phyloP scores from a whole-genome alignment of 192 early-diverging fungal genomes.

The Backusella parvicylindrica region DNA sequence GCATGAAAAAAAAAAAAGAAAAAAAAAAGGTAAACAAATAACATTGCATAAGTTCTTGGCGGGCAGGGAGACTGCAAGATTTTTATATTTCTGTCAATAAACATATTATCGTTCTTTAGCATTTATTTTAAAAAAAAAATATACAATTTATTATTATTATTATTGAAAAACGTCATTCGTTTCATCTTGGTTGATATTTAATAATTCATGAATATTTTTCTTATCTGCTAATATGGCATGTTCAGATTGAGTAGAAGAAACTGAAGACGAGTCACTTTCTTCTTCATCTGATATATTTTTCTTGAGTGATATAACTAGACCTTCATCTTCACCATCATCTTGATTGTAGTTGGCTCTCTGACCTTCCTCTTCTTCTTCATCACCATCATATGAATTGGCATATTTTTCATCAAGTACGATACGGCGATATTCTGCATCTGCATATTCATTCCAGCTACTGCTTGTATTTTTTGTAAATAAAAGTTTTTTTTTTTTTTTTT shows the following conservation, averaged over 20 bases:
- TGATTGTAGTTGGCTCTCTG: not conserved
- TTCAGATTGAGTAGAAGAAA: not conserved
- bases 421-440: conserved; percentile 9
- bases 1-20: too few species aligned
- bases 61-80: not conserved
- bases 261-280: not conserved
- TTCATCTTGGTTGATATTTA: not conserved
- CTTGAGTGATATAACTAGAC: not conserved
- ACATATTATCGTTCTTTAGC: not conserved
- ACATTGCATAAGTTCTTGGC: not conserved
- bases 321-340: not conserved
- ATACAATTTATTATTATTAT: not conserved
- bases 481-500: not conserved
- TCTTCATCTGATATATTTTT: not conserved
- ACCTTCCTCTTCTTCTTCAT: not conserved
- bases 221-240: not conserved
- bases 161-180: not conserved
- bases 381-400: not conserved
- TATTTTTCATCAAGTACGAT: conserved; percentile 7
- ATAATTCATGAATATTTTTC: not conserved
- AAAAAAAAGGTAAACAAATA: not conserved
- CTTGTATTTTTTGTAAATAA: not conserved
- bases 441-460: conserved; percentile 10
- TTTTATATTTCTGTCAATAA: not conserved
- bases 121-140: not conserved